These are phyloP conservation scores for Fistulina hepatica DNA, from an alignment of 1,284 basidiomycete species.

Conservation along the genomic window DNA sequence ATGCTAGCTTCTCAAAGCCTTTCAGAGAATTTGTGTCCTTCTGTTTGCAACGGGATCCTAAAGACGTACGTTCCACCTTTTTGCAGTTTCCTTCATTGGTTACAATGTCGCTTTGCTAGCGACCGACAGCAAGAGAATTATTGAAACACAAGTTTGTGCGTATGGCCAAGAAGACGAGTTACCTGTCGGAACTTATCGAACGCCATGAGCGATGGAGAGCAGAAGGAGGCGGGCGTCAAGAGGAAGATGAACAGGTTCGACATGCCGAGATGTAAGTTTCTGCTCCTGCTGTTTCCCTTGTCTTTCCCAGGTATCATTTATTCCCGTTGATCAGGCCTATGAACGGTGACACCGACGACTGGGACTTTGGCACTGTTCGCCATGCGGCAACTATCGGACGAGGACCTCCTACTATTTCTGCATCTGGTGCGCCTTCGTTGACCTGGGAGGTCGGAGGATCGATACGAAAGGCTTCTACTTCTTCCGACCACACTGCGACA, in stretches of 20 bases:
- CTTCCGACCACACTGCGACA: constrained; percentile 19
- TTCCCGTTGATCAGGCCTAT: constrained; percentile 32
- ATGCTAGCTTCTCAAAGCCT: constrained; percentile 79
- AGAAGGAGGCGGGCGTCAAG: constrained; percentile 73
- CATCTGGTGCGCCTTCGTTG: constrained; percentile 54
- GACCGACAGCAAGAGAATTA: constrained; percentile 88
- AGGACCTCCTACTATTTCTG: constrained; percentile 40
- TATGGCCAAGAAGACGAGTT: constrained; percentile 88
- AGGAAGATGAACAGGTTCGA: constrained; percentile 57
- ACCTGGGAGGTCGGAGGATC: constrained; percentile 69
- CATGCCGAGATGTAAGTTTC: constrained; percentile 48
- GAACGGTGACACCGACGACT: constrained; percentile 69
- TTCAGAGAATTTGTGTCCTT: constrained; percentile 92
- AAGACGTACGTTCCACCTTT: constrained; percentile 62
- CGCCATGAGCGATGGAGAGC: constrained; percentile 87
- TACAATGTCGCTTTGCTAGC: constrained; percentile 32
- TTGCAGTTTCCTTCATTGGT: not conserved
- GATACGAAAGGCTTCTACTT: constrained; percentile 28
- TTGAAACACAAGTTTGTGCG: constrained; percentile 94
- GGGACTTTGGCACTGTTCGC: constrained; percentile 91
- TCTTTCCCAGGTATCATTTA: constrained; percentile 7
- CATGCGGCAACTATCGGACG: constrained; percentile 61
- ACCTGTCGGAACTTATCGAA: constrained; percentile 92
- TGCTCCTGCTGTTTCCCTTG: constrained; percentile 1
- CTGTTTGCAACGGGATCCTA: constrained; percentile 90